Evolutionary conservation across 2,329 filamentous ascomycete species (phyloP).

Genomic region (Thelonectria discophora): DNA sequence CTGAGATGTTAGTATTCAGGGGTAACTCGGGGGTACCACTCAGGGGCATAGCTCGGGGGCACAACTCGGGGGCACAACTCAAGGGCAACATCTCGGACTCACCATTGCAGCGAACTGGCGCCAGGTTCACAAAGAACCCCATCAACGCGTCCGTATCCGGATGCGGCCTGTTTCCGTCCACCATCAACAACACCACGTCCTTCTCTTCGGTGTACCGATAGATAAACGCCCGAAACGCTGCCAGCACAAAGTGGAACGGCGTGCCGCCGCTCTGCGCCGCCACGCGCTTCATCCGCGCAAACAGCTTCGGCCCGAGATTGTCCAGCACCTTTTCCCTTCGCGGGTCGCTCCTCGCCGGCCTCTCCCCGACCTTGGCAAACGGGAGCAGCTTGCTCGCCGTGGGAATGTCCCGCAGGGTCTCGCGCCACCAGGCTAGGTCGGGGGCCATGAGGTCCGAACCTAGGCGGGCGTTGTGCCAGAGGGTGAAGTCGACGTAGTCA

Average conservation of each 20-base stretch:
- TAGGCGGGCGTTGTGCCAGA: slow-evolving; percentile 41
- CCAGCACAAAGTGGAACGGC: slow-evolving; percentile 40
- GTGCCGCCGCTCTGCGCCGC: slow-evolving; percentile 34
- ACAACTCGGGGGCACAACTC: too few species aligned
- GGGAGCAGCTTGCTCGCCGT: slow-evolving; percentile 36
- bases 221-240: slow-evolving; percentile 39
- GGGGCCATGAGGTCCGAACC: slow-evolving; percentile 37
- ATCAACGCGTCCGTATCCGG: slow-evolving; percentile 35
- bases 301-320: slow-evolving; percentile 35
- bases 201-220: slow-evolving; percentile 39
- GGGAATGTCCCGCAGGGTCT: slow-evolving; percentile 31
- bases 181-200: slow-evolving; percentile 38
- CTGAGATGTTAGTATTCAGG: slow-evolving; percentile 9
- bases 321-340: slow-evolving; percentile 31
- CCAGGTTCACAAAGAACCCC: slow-evolving; percentile 41
- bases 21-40: too few species aligned
- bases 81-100: too few species aligned
- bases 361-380: slow-evolving; percentile 33
- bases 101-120: slow-evolving; percentile 36
- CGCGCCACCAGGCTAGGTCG: slow-evolving; percentile 39
- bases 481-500: slow-evolving; percentile 38
- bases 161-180: slow-evolving; percentile 39
- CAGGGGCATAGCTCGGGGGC: too few species aligned
- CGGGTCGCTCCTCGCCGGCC: slow-evolving; percentile 32
- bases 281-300: slow-evolving; percentile 40